Percentiles rank a stretch among this genome's conserved stretches.
Evolutionary conservation across 768 basidiomycete genomes (phyloP).

Genomic region (Podaxis carcinomalis): DNA sequence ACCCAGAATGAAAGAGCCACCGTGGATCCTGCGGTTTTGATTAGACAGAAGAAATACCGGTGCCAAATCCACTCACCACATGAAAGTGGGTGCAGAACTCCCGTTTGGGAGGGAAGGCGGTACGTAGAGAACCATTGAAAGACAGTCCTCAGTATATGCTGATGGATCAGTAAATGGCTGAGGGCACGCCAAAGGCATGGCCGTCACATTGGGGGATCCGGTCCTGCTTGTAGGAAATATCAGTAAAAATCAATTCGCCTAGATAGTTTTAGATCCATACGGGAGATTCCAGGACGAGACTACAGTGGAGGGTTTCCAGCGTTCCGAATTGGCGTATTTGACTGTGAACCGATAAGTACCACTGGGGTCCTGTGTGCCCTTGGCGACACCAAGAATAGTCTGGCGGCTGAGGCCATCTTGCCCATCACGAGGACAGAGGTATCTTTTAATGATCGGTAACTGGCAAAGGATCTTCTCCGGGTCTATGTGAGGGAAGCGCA

Average conservation of each 20-base stretch:
- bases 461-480: conserved; percentile 42
- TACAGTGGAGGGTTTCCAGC: conserved; percentile 57
- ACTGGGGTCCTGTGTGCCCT: conserved; percentile 42
- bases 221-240: conserved; percentile 31
- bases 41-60: background rate
- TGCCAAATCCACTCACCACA: conserved; percentile 44
- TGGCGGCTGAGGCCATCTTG: conserved; percentile 19
- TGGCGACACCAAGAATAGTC: conserved; percentile 56
- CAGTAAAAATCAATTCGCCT: background rate
- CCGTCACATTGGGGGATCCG: conserved; percentile 43
- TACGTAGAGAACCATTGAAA: conserved; percentile 74
- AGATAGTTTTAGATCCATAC: conserved; percentile 34
- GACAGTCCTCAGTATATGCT: conserved; percentile 71
- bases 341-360: conserved; percentile 58
- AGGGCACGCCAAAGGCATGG: conserved; percentile 68
- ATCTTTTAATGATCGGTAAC: conserved; percentile 36
- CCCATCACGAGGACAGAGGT: conserved; percentile 38
- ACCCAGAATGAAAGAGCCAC: conserved; percentile 75
- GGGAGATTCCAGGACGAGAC: conserved; percentile 57
- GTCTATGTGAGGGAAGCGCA: conserved; percentile 32
- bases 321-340: conserved; percentile 58
- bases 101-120: conserved; percentile 36
- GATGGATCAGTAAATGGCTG: conserved; percentile 51
- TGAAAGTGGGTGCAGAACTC: conserved; percentile 44
- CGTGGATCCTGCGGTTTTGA: conserved; percentile 62